Evolutionary conservation across 108 stramenopile species (phyloP), one percentile per base, ranked within the genome.

Genomic region (Cyclotella baltica): DNA sequence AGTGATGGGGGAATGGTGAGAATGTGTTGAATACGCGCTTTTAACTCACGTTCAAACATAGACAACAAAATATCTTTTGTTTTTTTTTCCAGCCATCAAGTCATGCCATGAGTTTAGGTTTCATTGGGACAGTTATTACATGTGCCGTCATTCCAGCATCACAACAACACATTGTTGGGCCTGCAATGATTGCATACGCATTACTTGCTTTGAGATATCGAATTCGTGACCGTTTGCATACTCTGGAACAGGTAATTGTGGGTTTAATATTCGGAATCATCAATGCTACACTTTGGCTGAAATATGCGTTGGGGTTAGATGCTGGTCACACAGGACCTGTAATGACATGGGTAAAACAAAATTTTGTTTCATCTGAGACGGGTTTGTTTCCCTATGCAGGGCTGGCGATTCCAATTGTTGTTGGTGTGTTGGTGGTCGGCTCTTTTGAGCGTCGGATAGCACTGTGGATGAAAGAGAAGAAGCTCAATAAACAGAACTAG

Each of bases 41-140:
- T n/a, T n/a, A n/a, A n/a, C n/a, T n/a, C n/a, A n/a, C n/a, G n/a
- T n/a, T n/a, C n/a, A n/a, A n/a, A n/a, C n/a, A n/a, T n/a, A n/a
- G n/a, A n/a, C n/a, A n/a, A n/a, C n/a, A n/a, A n/a, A n/a, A n/a
- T n/a, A n/a, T n/a, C n/a, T n/a, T n/a, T n/a, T n/a, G n/a, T n/a
- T 43, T 90, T 90, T 10, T 43, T 43, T 25, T 27, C 20, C 55
- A 55, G 94, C 94, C 94, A 6, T 84, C 82, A 3, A 90, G 89
- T 29, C 94, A 96, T 72, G 94, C 91, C n/a, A 96, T 93, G 92
- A 89, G 88, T 73, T 75, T 96, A 34, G 92, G 91, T 5, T 96
- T 96, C 59, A 93, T 96, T 59, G 88, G 86, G 0, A 92, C 87
- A 20, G 61, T 67, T 3, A 77, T 70, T 10, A 34, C 52, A 43